A percentile compares a stretch with the other conserved stretches of the same genome.
These are phyloP conservation scores for Parasitella parasitica DNA, from an alignment of 371 early-diverging fungal genomes.

Conservation along the genomic window DNA sequence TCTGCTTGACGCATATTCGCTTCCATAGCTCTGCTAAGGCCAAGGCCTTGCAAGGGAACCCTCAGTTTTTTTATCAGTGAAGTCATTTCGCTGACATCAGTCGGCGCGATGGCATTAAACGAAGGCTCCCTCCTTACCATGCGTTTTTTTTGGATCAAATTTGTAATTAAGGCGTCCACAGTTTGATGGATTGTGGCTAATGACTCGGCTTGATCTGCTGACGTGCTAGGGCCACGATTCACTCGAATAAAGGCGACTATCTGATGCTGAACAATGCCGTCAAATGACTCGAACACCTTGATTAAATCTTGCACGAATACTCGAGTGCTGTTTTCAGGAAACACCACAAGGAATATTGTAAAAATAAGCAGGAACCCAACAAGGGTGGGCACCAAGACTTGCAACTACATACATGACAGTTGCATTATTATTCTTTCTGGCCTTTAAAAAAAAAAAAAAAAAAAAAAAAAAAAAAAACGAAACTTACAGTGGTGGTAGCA, in stretches of 20 bases:
- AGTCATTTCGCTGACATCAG: conserved; percentile 42
- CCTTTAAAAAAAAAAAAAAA: no score
- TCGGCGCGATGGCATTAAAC: conserved; percentile 37
- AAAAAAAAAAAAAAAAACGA: no score
- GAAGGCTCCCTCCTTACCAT: conserved; percentile 40
- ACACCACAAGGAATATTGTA: conserved; percentile 25
- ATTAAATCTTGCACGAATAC: conserved; percentile 36
- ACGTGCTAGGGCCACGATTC: not conserved
- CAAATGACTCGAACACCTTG: conserved; percentile 31
- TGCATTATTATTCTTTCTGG: no score
- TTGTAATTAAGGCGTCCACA: conserved; percentile 24
- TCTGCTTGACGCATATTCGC: conserved; percentile 44
- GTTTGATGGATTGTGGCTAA: conserved; percentile 25
- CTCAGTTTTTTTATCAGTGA: conserved; percentile 34
- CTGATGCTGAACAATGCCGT: conserved; percentile 32
- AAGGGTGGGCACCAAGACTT: conserved; percentile 25
- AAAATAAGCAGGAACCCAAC: conserved; percentile 35
- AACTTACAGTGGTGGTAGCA: conserved; percentile 27
- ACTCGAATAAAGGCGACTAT: conserved; percentile 27
- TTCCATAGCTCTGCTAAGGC: conserved; percentile 40
- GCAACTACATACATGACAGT: conserved; percentile 16
- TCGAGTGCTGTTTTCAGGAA: conserved; percentile 44
- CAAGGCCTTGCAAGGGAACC: conserved; percentile 39
- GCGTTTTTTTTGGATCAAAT: conserved; percentile 32
- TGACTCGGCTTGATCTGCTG: conserved; percentile 8